Evolutionary conservation across 2,329 filamentous ascomycete genomes (phyloP), one percentile per base, ranked within the genome.

Genomic region (Aphanocladium album): DNA sequence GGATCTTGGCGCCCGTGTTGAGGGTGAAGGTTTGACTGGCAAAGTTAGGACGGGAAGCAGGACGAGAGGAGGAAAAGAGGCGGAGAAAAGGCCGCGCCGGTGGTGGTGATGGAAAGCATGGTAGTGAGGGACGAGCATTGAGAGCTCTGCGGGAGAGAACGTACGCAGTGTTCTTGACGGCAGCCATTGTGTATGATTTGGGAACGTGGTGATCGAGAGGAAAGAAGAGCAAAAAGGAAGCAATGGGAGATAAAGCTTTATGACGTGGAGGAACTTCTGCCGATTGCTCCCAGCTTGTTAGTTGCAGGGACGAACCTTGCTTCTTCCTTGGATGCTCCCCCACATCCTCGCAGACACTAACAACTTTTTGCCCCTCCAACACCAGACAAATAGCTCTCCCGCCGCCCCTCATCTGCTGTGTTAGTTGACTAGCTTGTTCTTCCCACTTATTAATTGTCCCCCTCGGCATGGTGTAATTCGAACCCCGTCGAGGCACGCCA

Each of bases 1-100:
- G 89, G 63, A 95, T 95, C 76, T 90, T 87, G 73, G 83, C 88
- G 62, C 90, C 90, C 58, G 86, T 88, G 77, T 90, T 89, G 73
- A 91, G 84, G 66, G 83, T 86, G 71, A 87, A 88, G 69, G 84
- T 83, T 37, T 62, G 64, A 19, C 62, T 64, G 59, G 55, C 3
- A 9, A 39, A 50, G 55, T 57, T 41, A 60, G 56, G 12, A 37
- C 19, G 30, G 27, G 35, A 4, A 2, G 27, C 3, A n/a, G n/a
- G n/a, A 23, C 21, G n/a, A n/a, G 27, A 37, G 33, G 23, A 16
- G 21, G 7, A 37, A 39, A 23, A 25, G 23, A 7, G 5, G 30
- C 14, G 51, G 58, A 39, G 33, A 12, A 23, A 6, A 16, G 17
- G 19, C 5, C 17, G 33, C 11, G 23, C 25, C 5, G 6, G 35